phyloP scores from a whole-genome alignment of 2,329 filamentous ascomycete genomes.

The Alternaria gansuensis region DNA sequence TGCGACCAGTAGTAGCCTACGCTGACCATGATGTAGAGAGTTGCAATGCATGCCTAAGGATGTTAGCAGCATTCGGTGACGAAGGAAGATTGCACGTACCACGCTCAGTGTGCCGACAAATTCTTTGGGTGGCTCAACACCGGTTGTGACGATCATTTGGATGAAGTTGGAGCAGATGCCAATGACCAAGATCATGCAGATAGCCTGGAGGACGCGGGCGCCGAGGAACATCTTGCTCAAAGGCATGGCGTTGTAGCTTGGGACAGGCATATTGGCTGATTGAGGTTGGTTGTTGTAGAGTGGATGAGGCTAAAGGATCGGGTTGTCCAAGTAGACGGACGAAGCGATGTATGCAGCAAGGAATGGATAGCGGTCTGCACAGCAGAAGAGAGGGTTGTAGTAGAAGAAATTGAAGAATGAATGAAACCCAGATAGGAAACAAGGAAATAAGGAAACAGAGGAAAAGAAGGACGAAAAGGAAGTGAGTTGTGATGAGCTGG shows the following conservation, averaged over 20 bases:
- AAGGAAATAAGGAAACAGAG: constrained; percentile 48
- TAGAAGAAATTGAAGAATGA: constrained; percentile 20
- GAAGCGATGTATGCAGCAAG: constrained; percentile 37
- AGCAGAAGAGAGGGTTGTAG: constrained; percentile 45
- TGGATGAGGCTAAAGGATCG: constrained; percentile 31
- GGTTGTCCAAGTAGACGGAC: constrained; percentile 32
- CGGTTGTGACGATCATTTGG: constrained; percentile 72
- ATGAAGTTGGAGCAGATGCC: constrained; percentile 86
- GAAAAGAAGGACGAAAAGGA: constrained; percentile 49
- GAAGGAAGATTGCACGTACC: constrained; percentile 63
- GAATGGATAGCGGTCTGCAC: constrained; percentile 49
- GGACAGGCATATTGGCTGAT: constrained; percentile 61
- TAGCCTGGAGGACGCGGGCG: constrained; percentile 73
- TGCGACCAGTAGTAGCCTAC: constrained; percentile 84
- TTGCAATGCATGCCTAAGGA: constrained; percentile 76
- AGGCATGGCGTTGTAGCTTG: constrained; percentile 69
- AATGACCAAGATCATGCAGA: constrained; percentile 78
- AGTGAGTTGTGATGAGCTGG: constrained; percentile 45
- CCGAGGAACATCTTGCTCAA: constrained; percentile 81
- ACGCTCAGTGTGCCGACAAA: constrained; percentile 81
- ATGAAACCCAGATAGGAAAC: constrained; percentile 43
- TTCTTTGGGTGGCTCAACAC: constrained; percentile 73
- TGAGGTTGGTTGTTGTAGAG: constrained; percentile 17
- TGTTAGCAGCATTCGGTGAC: constrained; percentile 6
- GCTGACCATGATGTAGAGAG: constrained; percentile 74